Conservation (phyloP, 257 asterid species). For the Cinchona pubescens region DNA sequence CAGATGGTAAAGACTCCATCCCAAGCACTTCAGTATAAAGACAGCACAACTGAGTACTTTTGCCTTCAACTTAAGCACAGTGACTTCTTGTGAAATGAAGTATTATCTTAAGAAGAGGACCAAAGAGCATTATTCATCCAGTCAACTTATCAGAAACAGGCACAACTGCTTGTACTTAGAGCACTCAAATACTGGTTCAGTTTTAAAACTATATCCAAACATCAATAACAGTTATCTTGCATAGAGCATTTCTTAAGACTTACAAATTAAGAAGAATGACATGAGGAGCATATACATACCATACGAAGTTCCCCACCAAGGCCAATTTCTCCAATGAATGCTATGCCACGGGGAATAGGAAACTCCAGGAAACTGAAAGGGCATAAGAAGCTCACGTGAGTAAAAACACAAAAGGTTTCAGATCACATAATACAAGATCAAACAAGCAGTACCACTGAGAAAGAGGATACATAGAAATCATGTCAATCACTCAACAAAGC, state of each 20-base stretch:
- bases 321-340: conserved; percentile 89
- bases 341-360: conserved; percentile 81
- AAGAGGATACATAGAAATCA: neutral
- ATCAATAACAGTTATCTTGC: neutral
- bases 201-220: neutral
- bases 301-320: conserved; percentile 86
- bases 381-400: conserved; percentile 2
- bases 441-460: neutral
- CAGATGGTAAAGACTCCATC: neutral
- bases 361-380: conserved; percentile 77
- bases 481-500: neutral
- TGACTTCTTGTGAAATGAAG: neutral
- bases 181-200: neutral
- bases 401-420: neutral
- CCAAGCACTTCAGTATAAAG: neutral
- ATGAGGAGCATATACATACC: conserved; percentile 39
- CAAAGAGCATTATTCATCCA: neutral
- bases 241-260: neutral
- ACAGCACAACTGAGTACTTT: neutral
- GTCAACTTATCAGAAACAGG: neutral
- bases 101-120: neutral
- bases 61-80: neutral
- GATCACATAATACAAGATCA: neutral
- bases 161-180: neutral
- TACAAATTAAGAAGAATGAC: neutral